Evolutionary conservation across 257 asterid genomes (phyloP).

Genomic region (Catharanthus roseus): DNA sequence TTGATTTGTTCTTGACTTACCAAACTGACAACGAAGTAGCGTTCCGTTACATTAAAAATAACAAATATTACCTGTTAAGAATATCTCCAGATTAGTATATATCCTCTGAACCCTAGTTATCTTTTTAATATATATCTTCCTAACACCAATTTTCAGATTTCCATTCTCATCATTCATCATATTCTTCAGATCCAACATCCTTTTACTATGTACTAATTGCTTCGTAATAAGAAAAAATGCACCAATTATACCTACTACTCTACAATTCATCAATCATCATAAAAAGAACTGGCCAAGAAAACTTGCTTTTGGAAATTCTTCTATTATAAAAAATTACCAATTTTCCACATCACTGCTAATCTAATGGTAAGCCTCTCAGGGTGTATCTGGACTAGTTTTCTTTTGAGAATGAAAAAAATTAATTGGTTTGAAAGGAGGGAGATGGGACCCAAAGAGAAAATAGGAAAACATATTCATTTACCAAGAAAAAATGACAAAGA

Average conservation of each 20-base stretch:
- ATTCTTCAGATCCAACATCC: too few species aligned
- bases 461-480: neutral
- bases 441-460: too few species aligned
- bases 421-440: too few species aligned
- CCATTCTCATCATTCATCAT: too few species aligned
- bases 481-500: neutral
- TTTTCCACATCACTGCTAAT: neutral
- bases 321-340: neutral
- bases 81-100: neutral
- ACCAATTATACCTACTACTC: neutral
- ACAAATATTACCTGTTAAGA: neutral
- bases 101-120: neutral
- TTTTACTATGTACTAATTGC: neutral
- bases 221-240: neutral
- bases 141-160: neutral
- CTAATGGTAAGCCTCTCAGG: neutral
- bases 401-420: too few species aligned
- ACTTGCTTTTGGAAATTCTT: neutral
- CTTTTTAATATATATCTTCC: neutral
- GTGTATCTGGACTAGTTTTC: too few species aligned
- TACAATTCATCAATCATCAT: neutral
- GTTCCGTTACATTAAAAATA: neutral
- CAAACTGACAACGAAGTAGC: neutral
- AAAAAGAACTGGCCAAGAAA: neutral
- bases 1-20: neutral